Percentiles rank a stretch among this genome's conserved stretches.
Conservation (phyloP, 202 grass and related monocot genomes). For the Setaria viridis region DNA sequence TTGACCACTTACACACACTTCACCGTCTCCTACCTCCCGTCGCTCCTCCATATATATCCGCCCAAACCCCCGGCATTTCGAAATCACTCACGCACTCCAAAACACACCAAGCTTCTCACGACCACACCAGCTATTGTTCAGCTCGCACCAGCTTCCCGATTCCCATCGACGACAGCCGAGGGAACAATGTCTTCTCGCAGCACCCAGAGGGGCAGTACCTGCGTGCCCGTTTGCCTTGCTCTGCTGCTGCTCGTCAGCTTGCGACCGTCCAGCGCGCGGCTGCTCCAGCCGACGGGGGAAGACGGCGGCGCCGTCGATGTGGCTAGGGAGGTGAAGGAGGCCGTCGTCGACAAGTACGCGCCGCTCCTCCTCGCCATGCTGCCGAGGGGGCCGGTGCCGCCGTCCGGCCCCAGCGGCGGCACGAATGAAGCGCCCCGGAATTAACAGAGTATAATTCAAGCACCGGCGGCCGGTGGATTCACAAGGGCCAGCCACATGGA, state of each 20-base stretch:
- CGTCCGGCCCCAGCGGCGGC: conserved; percentile 56
- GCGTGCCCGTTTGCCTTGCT: conserved; percentile 7
- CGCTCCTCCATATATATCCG: conserved; percentile 12
- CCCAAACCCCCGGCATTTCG: neutral
- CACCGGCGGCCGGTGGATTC: neutral
- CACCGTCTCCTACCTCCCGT: conserved; percentile 4
- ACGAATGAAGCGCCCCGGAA: conserved; percentile 43
- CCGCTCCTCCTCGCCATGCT: conserved; percentile 59
- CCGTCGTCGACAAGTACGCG: conserved; percentile 41
- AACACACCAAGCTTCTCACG: neutral
- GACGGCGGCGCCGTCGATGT: neutral
- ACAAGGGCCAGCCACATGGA: neutral
- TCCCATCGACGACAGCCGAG: neutral
- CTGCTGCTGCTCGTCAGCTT: conserved; percentile 37
- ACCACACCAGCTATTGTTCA: neutral
- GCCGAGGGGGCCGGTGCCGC: conserved; percentile 40
- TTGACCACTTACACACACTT: conserved; percentile 16
- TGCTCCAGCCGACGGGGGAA: conserved; percentile 6
- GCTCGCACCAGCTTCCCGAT: no score
- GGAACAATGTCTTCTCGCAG: conserved; percentile 39
- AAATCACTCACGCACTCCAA: neutral
- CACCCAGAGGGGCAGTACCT: neutral
- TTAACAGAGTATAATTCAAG: neutral
- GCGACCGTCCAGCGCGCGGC: conserved; percentile 42
- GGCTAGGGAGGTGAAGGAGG: neutral